Evolutionary conservation across 805 yeast species (phyloP).

Genomic region (Candida oleophila): DNA sequence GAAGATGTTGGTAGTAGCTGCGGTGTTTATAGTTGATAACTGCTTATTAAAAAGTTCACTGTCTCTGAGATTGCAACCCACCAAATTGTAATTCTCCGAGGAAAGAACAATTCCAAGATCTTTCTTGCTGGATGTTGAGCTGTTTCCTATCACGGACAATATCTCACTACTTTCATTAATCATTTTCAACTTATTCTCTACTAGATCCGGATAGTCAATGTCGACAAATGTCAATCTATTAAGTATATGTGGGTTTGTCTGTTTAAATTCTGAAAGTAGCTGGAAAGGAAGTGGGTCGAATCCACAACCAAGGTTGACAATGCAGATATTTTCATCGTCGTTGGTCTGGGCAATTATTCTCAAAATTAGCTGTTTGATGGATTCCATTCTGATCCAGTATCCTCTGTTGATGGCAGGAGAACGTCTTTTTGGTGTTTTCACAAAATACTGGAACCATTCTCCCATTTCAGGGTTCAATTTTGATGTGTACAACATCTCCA

Average conservation of each 20-base stretch:
- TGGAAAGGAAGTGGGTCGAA: constrained; percentile 49
- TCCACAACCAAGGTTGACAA: constrained; percentile 80
- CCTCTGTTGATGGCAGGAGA: constrained; percentile 83
- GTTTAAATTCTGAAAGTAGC: constrained; percentile 17
- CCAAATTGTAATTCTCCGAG: constrained; percentile 49
- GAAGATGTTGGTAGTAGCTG: constrained; percentile 48
- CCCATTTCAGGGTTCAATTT: constrained; percentile 31
- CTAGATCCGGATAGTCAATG: constrained; percentile 73
- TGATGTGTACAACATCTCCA: constrained; percentile 56
- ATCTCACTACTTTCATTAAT: constrained; percentile 51
- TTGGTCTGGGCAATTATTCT: constrained; percentile 38
- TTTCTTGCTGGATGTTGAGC: constrained; percentile 5
- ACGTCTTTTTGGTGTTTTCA: constrained; percentile 61
- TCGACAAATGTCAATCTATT: constrained; percentile 53
- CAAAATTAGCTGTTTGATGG: constrained; percentile 53
- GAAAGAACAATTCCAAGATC: constrained; percentile 26
- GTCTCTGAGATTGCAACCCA: constrained; percentile 69
- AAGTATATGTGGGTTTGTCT: constrained; percentile 11
- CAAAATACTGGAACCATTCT: constrained; percentile 66
- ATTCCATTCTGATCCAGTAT: constrained; percentile 77
- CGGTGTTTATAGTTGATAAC: constrained; percentile 19
- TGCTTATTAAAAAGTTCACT: constrained; percentile 32
- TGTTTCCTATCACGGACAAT: constrained; percentile 40
- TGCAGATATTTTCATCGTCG: constrained; percentile 23
- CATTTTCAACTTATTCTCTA: constrained; percentile 52